Evolutionary conservation across 2,329 filamentous ascomycete species (phyloP).

Genomic region (Raffaelea ambrosiae): DNA sequence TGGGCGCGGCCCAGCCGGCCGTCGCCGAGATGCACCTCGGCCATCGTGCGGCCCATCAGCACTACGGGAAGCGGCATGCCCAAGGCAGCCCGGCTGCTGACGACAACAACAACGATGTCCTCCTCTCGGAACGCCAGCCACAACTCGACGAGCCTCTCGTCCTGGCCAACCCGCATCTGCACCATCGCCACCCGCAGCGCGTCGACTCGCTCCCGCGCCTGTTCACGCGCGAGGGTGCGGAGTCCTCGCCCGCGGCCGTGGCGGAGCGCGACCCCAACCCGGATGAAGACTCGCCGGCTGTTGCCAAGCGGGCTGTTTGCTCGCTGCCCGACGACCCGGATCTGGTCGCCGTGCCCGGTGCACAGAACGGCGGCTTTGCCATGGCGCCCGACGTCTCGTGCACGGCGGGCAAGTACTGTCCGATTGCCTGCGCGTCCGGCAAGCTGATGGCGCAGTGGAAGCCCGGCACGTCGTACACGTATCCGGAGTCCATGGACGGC

Average conservation of each 20-base stretch:
- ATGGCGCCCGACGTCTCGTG: conserved; percentile 69
- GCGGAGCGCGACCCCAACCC: conserved; percentile 19
- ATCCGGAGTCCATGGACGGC: conserved; percentile 67
- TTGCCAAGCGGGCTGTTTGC: conserved; percentile 47
- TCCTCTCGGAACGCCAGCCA: conserved; percentile 7
- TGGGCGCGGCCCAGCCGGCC: conserved; percentile 34
- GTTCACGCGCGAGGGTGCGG: conserved; percentile 4
- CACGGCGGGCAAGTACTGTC: conserved; percentile 60
- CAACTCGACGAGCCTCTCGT: conserved; percentile 5
- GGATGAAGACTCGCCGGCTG: conserved; percentile 2
- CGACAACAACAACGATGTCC: background rate
- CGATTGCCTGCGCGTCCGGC: conserved; percentile 67
- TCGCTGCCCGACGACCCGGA: conserved; percentile 58
- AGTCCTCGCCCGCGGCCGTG: background rate
- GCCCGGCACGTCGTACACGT: conserved; percentile 57
- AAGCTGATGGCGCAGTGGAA: conserved; percentile 77
- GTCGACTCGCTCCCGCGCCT: conserved; percentile 7
- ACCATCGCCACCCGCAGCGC: conserved; percentile 12
- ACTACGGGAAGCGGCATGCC: conserved; percentile 22
- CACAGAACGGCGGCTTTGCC: conserved; percentile 66
- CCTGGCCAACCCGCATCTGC: conserved; percentile 11
- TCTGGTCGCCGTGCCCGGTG: conserved; percentile 59
- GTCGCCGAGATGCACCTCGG: conserved; percentile 25
- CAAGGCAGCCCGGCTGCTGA: conserved; percentile 20
- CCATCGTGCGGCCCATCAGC: conserved; percentile 26